Base-by-base conservation (phyloP, 164 flowering plant species). In the Paratinospora sagittata region DNA sequence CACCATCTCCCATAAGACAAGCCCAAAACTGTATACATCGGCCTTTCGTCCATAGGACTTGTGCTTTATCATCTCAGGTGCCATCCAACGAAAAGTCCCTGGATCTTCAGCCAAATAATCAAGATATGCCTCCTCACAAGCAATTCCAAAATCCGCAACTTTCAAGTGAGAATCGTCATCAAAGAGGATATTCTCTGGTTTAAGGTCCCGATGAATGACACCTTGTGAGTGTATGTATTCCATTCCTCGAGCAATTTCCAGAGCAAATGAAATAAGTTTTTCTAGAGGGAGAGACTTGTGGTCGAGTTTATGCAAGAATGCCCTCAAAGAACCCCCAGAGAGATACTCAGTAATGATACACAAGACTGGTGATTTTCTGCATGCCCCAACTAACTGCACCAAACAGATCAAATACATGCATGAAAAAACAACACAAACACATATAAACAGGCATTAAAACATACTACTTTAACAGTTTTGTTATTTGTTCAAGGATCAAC, bases 71-170 rank as follows among this genome's bases (percentile, higher is more conserved):
- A 92, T 85, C 75, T 94, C 98, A 24, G 98, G 98, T 16, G 98
- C 98, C 98, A 94, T 94, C 98, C 98, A 94, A 0, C 97, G 90
- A 55, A 83, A 94, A n/a, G 98, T 94, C 6, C 98, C 98, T 2
- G 91, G 87, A 57, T 92, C 97, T 76, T 89, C 97, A 2, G 84
- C 85, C 73, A 90, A 71, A 60, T 80, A 72, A 78, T 94, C 96
- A 83, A 93, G 82, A 63, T 76, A 79, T 49, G 83, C 88, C 73
- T 85, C 97, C 74, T 88, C 88, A 71, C 97, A 92, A 19, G 96
- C 98, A 70, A 87, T 95, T 58, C 98, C 97, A 76, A 92, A 95
- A 73, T 95, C 98, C 17, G 92, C 97, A 75, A 95, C 75, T 76
- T 92, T 92, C 76, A 89, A 69, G 76, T 74, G 80, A 71, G 82